These are phyloP conservation scores for Penicillium manginii DNA, from an alignment of 495 filamentous ascomycete species.

Conservation along the genomic window DNA sequence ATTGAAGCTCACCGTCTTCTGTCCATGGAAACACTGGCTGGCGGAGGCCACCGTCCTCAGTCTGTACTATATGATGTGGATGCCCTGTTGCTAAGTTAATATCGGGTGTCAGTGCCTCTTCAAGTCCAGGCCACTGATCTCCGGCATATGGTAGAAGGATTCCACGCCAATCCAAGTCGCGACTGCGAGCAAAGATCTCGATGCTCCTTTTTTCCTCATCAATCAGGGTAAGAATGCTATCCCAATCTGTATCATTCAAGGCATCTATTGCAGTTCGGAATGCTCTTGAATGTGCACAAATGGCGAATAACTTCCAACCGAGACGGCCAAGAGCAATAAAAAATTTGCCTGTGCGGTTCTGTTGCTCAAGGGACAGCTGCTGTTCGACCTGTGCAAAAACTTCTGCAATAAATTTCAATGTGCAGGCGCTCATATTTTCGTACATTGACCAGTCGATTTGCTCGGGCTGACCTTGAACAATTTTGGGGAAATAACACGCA, in stretches of 20 bases:
- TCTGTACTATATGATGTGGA: slow-evolving; percentile 29
- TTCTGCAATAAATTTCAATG: background rate
- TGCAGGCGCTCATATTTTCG: background rate
- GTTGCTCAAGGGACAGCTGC: background rate
- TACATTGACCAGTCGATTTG: background rate
- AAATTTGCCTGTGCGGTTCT: background rate
- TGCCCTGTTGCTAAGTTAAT: slow-evolving; percentile 20
- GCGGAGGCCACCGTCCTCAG: slow-evolving; percentile 5
- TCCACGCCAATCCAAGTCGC: slow-evolving; percentile 36
- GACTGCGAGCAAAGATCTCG: slow-evolving; percentile 33
- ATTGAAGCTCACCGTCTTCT: slow-evolving; percentile 13
- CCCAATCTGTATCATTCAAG: slow-evolving; percentile 20
- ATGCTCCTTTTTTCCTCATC: slow-evolving; percentile 29
- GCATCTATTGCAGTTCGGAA: slow-evolving; percentile 29
- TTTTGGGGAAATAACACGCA: background rate
- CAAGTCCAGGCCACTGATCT: slow-evolving; percentile 9
- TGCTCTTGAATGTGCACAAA: slow-evolving; percentile 34
- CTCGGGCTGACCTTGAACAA: slow-evolving; percentile 1
- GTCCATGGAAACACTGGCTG: slow-evolving; percentile 16
- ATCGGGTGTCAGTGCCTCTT: slow-evolving; percentile 4
- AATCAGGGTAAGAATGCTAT: slow-evolving; percentile 22
- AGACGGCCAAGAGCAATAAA: background rate
- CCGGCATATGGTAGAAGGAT: slow-evolving; percentile 19
- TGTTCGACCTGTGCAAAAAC: background rate
- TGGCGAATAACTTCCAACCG: slow-evolving; percentile 41